Conservation (phyloP, 495 filamentous ascomycete genomes). For the Massariosphaeria phaeospora region DNA sequence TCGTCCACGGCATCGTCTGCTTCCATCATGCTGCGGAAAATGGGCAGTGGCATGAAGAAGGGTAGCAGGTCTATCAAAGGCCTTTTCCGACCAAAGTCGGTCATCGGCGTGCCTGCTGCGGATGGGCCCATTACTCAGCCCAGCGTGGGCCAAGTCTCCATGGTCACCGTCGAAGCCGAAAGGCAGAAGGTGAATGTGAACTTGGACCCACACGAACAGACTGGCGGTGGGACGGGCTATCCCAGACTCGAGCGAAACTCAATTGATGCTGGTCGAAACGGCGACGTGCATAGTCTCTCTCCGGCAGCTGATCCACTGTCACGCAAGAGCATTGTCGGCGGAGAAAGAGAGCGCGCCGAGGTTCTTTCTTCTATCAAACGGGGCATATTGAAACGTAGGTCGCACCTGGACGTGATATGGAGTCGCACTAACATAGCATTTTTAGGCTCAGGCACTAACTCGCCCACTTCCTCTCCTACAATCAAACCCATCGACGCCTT, state of each 20-base stretch:
- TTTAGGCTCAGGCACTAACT: slow-evolving; percentile 54
- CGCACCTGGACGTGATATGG: not conserved
- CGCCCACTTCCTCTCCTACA: slow-evolving; percentile 63
- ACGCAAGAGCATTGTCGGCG: slow-evolving; percentile 83
- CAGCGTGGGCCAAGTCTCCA: slow-evolving; percentile 75
- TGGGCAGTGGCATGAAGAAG: slow-evolving; percentile 97
- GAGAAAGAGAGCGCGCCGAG: slow-evolving; percentile 85
- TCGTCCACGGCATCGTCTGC: slow-evolving; percentile 97
- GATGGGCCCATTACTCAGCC: slow-evolving; percentile 62
- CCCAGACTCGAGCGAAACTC: slow-evolving; percentile 83
- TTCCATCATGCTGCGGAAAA: slow-evolving; percentile 98
- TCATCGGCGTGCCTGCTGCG: slow-evolving; percentile 67
- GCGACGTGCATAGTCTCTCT: slow-evolving; percentile 44
- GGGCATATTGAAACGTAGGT: slow-evolving; percentile 90
- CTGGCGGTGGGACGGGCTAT: slow-evolving; percentile 73
- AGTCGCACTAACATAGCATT: slow-evolving; percentile 25
- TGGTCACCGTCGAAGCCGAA: slow-evolving; percentile 94
- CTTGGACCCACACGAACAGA: slow-evolving; percentile 60
- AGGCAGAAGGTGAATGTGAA: slow-evolving; percentile 74
- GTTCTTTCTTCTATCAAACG: slow-evolving; percentile 84
- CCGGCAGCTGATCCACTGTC: slow-evolving; percentile 53
- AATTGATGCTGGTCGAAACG: slow-evolving; percentile 52
- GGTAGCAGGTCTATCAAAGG: slow-evolving; percentile 84
- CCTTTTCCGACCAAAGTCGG: slow-evolving; percentile 89
- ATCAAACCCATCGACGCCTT: slow-evolving; percentile 56